These are phyloP conservation scores for Candida boleticola DNA, from an alignment of 805 yeast species.

Conservation along the genomic window DNA sequence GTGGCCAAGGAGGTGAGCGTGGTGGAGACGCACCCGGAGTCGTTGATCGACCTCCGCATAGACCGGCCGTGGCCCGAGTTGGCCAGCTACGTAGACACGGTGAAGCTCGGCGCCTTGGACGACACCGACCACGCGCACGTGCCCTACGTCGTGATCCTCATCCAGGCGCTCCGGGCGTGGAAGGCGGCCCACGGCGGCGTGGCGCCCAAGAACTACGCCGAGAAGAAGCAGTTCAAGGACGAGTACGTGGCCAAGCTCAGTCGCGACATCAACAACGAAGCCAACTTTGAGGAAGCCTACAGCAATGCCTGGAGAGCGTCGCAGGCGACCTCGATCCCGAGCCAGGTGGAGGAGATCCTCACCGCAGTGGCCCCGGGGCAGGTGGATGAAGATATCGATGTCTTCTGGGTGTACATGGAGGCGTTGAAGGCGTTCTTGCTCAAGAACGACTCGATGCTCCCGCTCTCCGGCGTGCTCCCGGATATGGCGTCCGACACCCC, in stretches of 20 bases:
- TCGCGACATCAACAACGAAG: constrained; percentile 51
- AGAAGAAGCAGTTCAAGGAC: constrained; percentile 39
- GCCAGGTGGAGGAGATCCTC: constrained; percentile 21
- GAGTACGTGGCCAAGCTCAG: constrained; percentile 20
- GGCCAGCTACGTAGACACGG: constrained; percentile 44
- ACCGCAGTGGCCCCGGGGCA: background rate
- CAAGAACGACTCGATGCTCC: constrained; percentile 43
- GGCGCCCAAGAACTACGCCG: constrained; percentile 38
- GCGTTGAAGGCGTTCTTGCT: constrained; percentile 54
- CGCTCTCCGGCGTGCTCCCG: constrained; percentile 72
- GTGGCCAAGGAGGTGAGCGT: constrained; percentile 59
- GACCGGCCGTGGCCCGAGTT: constrained; percentile 74
- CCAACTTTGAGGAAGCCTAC: constrained; percentile 41
- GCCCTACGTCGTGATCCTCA: constrained; percentile 65
- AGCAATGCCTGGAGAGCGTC: constrained; percentile 35
- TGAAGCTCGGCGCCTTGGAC: constrained; percentile 47
- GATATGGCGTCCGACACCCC: constrained; percentile 84
- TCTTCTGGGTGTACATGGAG: constrained; percentile 61
- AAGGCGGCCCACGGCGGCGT: constrained; percentile 16
- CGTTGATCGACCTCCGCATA: constrained; percentile 63
- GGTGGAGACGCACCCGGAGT: constrained; percentile 63
- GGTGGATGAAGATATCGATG: constrained; percentile 9
- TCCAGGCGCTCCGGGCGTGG: constrained; percentile 53
- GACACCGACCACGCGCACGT: constrained; percentile 55
- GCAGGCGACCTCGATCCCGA: constrained; percentile 35